A percentile compares a stretch with the other conserved stretches of the same genome.
Conservation (phyloP, 257 asterid species). For the Orobanche coerulescens region DNA sequence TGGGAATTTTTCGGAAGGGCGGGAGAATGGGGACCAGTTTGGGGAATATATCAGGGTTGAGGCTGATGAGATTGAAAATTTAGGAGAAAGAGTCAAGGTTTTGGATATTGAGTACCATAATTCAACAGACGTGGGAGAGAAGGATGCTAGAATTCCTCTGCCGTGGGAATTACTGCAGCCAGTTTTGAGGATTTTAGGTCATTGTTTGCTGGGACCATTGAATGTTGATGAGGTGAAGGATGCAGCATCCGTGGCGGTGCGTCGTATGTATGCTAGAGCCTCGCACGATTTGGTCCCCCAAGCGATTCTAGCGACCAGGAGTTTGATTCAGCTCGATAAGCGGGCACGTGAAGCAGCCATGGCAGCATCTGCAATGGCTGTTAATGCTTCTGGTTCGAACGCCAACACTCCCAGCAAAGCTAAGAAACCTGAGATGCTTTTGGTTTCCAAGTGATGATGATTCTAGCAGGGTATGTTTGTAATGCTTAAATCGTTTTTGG, state of each 20-base stretch:
- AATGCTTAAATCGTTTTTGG: constrained; percentile 19
- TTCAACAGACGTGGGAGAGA: constrained; percentile 14
- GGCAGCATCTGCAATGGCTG: constrained; percentile 34
- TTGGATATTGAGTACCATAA: constrained; percentile 27
- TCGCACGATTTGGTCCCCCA: constrained; percentile 84
- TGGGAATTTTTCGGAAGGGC: constrained; percentile 22
- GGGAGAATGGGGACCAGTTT: constrained; percentile 24
- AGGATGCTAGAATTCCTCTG: constrained; percentile 67
- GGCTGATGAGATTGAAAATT: constrained; percentile 34
- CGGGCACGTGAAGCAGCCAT: constrained; percentile 63
- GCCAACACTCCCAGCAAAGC: constrained; percentile 90
- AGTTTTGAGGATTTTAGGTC: constrained; percentile 76
- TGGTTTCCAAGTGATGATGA: constrained; percentile 77
- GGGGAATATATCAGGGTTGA: constrained; percentile 29
- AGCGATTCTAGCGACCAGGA: constrained; percentile 83
- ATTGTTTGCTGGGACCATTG: constrained; percentile 87
- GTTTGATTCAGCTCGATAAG: constrained; percentile 78
- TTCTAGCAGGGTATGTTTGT: constrained; percentile 11
- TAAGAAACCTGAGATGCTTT: constrained; percentile 86
- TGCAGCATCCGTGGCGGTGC: constrained; percentile 68
- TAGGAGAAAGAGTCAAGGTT: constrained; percentile 26
- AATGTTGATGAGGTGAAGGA: constrained; percentile 64
- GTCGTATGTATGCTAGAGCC: constrained; percentile 82
- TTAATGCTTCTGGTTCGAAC: constrained; percentile 48
- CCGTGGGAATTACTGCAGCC: constrained; percentile 97